Percentiles rank a stretch among this genome's conserved stretches.
These are phyloP conservation scores for Phytomonas sp. DNA, from an alignment of 208 protist genomes.

Conservation along the genomic window DNA sequence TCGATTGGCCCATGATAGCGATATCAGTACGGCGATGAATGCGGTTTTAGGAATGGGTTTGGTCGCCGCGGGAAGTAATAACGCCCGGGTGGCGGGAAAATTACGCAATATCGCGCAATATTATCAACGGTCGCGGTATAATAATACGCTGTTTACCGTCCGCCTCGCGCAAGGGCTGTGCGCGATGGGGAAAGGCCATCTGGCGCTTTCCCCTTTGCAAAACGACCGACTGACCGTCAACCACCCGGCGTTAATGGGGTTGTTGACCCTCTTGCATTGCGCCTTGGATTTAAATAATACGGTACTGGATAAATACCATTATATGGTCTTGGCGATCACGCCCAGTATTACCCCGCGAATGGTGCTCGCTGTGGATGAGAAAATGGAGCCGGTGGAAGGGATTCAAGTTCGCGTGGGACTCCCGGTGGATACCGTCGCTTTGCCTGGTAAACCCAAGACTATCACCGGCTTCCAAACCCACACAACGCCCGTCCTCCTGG, in stretches of 20 bases:
- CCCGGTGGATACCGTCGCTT: slow-evolving; percentile 95
- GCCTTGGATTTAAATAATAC: slow-evolving; percentile 89
- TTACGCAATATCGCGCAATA: slow-evolving; percentile 94
- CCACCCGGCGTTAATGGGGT: slow-evolving; percentile 84
- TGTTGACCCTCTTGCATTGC: slow-evolving; percentile 90
- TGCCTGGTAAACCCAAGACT: slow-evolving; percentile 96
- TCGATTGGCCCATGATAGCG: slow-evolving; percentile 97
- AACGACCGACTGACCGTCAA: slow-evolving; percentile 87
- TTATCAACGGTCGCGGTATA: slow-evolving; percentile 92
- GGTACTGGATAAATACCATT: slow-evolving; percentile 93
- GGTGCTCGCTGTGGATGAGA: slow-evolving; percentile 95
- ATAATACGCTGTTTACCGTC: slow-evolving; percentile 71
- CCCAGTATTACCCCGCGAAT: slow-evolving; percentile 94
- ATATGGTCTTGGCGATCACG: slow-evolving; percentile 94
- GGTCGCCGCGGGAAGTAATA: slow-evolving; percentile 96
- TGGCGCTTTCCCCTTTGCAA: slow-evolving; percentile 95
- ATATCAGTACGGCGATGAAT: slow-evolving; percentile 90
- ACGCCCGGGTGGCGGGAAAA: slow-evolving; percentile 93
- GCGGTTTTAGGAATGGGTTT: slow-evolving; percentile 97
- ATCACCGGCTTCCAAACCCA: slow-evolving; percentile 99
- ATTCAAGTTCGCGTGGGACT: slow-evolving; percentile 90
- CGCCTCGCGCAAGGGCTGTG: slow-evolving; percentile 93
- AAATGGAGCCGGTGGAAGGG: slow-evolving; percentile 86
- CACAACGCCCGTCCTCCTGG: slow-evolving; percentile 97
- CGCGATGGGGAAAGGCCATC: slow-evolving; percentile 98